phyloP scores from a whole-genome alignment of 495 filamentous ascomycete species.

The Penicillium chermesinum region DNA sequence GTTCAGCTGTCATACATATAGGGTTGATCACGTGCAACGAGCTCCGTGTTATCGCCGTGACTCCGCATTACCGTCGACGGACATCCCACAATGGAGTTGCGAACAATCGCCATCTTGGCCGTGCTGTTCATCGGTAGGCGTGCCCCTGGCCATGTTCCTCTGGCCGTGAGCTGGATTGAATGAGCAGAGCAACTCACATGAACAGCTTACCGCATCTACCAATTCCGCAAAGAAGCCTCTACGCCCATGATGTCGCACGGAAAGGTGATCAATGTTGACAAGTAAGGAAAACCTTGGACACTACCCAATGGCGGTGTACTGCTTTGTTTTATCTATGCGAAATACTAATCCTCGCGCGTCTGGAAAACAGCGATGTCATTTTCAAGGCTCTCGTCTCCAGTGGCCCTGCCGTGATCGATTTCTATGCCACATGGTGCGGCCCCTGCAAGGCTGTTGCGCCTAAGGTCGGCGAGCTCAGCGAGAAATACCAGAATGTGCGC shows the following conservation, averaged over 20 bases:
- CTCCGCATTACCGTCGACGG: constrained; percentile 5
- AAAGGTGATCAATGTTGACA: constrained; percentile 27
- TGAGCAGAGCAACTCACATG: constrained; percentile 13
- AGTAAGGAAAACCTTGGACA: constrained; percentile 11
- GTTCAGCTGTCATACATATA: not conserved
- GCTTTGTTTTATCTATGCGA: not conserved
- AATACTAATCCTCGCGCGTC: not conserved
- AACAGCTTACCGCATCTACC: constrained; percentile 17
- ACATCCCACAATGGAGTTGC: constrained; percentile 24
- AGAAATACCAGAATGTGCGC: constrained; percentile 47
- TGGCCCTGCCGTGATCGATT: constrained; percentile 24
- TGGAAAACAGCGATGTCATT: constrained; percentile 24
- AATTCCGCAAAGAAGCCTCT: constrained; percentile 9
- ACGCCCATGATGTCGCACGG: constrained; percentile 22
- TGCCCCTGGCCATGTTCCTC: not conserved
- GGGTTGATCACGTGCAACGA: not conserved
- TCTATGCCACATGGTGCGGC: constrained; percentile 29
- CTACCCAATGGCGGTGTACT: not conserved
- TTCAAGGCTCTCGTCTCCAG: constrained; percentile 26
- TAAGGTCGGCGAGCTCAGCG: constrained; percentile 25
- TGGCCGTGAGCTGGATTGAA: not conserved
- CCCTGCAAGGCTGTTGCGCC: constrained; percentile 25
- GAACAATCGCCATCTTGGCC: constrained; percentile 17
- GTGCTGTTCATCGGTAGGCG: constrained; percentile 20
- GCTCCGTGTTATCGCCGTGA: not conserved